Conservation (phyloP, 306 rosid genomes). For the Datisca glomerata region DNA sequence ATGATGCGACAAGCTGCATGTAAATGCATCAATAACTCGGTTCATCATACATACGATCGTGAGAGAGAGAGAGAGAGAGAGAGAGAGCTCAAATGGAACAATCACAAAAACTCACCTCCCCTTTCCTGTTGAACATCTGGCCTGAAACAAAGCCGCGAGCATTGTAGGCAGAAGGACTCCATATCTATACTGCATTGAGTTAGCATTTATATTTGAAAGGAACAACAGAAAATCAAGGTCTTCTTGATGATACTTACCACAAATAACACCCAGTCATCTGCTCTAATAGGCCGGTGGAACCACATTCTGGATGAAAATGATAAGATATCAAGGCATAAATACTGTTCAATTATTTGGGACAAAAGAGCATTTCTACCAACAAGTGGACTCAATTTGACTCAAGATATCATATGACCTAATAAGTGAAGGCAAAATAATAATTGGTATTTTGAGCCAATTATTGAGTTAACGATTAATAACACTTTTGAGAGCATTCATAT, state of each 20-base stretch:
- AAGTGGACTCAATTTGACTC: too few relatives aligned
- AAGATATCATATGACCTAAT: too few relatives aligned
- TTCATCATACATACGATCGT: slow-evolving; percentile 4
- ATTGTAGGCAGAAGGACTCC: slow-evolving; percentile 35
- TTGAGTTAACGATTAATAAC: background rate
- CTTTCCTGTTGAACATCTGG: slow-evolving; percentile 71
- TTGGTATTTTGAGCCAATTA: too few relatives aligned
- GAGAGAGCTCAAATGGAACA: slow-evolving; percentile 2
- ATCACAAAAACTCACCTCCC: slow-evolving; percentile 88
- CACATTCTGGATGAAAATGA: slow-evolving; percentile 49
- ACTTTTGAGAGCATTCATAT: background rate
- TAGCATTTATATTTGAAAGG: slow-evolving; percentile 13
- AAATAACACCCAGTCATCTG: slow-evolving; percentile 81
- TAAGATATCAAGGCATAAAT: too few relatives aligned
- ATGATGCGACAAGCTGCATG: slow-evolving; percentile 39
- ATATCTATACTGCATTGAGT: slow-evolving; percentile 33
- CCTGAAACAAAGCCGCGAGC: slow-evolving; percentile 66
- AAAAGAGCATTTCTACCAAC: too few relatives aligned
- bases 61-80: background rate
- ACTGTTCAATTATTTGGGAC: too few relatives aligned
- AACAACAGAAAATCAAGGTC: slow-evolving; percentile 1
- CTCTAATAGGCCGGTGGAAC: slow-evolving; percentile 82
- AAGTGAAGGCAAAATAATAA: too few relatives aligned
- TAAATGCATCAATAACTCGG: slow-evolving; percentile 8
- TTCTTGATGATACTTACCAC: slow-evolving; percentile 55